A percentile compares a stretch with the other conserved stretches of the same genome.
phyloP scores from a whole-genome alignment of 108 stramenopile species.

The Pseudonitzschia multiseries region DNA sequence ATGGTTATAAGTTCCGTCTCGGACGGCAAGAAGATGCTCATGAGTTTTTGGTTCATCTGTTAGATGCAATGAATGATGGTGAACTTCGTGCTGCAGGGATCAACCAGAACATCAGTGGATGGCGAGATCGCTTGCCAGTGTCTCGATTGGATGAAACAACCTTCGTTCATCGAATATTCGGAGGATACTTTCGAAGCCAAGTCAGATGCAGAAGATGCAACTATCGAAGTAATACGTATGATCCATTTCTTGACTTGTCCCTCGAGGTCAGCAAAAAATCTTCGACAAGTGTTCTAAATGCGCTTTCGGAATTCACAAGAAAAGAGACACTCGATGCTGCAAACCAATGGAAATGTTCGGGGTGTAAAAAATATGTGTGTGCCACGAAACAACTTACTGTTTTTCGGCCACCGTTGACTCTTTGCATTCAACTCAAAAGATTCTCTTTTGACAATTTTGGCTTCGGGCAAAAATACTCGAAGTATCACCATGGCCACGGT shows the following conservation, averaged over 20 bases:
- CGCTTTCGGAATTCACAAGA: conserved; percentile 77
- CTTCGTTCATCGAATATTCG: conserved; percentile 90
- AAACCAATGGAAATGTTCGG: conserved; percentile 92
- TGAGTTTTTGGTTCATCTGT: conserved; percentile 93
- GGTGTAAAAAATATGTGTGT: conserved; percentile 79
- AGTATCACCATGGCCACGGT: conserved; percentile 24
- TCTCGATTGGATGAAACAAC: conserved; percentile 90
- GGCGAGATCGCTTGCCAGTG: conserved; percentile 77
- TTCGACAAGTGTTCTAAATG: conserved; percentile 62
- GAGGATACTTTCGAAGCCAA: conserved; percentile 89
- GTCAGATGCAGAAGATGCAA: conserved; percentile 84
- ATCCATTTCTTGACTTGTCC: conserved; percentile 94
- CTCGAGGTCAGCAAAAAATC: conserved; percentile 83
- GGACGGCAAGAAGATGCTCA: conserved; percentile 98
- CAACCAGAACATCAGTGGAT: conserved; percentile 69
- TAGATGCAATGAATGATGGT: conserved; percentile 90
- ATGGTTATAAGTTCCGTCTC: conserved; percentile 82
- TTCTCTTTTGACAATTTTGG: conserved; percentile 78
- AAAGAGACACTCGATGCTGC: conserved; percentile 83
- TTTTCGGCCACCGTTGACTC: conserved; percentile 83
- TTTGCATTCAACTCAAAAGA: conserved; percentile 94
- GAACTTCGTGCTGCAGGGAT: conserved; percentile 79
- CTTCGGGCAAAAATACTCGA: conserved; percentile 20
- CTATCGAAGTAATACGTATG: conserved; percentile 88
- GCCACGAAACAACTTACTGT: conserved; percentile 80